Conservation (phyloP, 176 grass and related monocot species). For the Oryza officinalis region DNA sequence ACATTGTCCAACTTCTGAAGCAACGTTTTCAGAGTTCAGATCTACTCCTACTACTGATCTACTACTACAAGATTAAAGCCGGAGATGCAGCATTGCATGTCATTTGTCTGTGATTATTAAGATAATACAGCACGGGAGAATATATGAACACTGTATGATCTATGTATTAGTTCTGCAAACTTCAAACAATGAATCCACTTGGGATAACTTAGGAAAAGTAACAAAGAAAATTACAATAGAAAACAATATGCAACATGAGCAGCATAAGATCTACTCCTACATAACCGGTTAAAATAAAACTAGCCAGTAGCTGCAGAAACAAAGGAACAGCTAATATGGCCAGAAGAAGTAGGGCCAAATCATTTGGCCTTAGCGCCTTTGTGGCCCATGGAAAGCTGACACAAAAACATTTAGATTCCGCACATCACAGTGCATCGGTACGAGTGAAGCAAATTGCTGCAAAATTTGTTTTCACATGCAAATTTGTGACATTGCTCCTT, state of each 20-base stretch:
- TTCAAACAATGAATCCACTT: background rate
- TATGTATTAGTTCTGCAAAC: background rate
- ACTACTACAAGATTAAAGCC: conserved; percentile 24
- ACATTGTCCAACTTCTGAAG: conserved; percentile 41
- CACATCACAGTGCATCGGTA: conserved; percentile 21
- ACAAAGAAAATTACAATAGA: background rate
- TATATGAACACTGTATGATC: background rate
- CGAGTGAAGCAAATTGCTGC: conserved; percentile 26
- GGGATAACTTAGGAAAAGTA: background rate
- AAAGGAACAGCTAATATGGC: conserved; percentile 32
- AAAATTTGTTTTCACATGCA: background rate
- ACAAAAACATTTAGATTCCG: conserved; percentile 44
- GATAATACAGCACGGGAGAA: background rate
- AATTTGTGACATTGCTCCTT: conserved; percentile 22
- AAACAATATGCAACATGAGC: background rate
- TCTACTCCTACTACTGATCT: background rate
- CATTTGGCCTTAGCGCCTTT: conserved; percentile 35
- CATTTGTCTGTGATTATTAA: background rate
- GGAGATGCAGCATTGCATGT: background rate
- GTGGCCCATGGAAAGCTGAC: conserved; percentile 35
- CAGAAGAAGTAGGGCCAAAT: conserved; percentile 35
- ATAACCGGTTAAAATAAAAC: conserved; percentile 2
- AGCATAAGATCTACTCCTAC: background rate
- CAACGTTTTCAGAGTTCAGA: conserved; percentile 34
- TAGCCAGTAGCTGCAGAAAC: background rate